Evolutionary conservation across 768 basidiomycete species (phyloP).

Genomic region (Boletus vinaceobasis): DNA sequence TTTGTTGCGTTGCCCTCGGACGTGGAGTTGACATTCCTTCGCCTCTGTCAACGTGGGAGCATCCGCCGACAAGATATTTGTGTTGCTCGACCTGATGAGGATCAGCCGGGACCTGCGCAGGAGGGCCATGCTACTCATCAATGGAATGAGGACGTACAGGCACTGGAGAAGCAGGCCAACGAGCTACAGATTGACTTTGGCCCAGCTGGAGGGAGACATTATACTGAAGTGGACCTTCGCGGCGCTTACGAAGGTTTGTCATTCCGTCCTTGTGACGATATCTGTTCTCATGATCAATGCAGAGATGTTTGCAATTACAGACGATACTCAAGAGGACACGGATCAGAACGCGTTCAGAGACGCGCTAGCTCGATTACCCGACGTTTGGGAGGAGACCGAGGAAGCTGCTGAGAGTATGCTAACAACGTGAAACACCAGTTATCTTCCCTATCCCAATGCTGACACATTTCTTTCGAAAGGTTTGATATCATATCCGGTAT

Average conservation of each 20-base stretch:
- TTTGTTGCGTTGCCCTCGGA: constrained; percentile 30
- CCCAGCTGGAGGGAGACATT: constrained; percentile 44
- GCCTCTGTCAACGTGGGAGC: constrained; percentile 46
- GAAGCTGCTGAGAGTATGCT: constrained; percentile 50
- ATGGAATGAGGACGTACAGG: constrained; percentile 41
- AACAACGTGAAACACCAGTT: constrained; percentile 48
- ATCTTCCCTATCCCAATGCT: not conserved
- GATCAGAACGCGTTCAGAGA: constrained; percentile 43
- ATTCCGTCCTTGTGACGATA: not conserved
- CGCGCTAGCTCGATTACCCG: constrained; percentile 50
- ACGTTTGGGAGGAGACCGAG: constrained; percentile 54
- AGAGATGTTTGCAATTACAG: constrained; percentile 41
- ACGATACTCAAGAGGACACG: constrained; percentile 28
- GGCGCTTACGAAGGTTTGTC: constrained; percentile 54
- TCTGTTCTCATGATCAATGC: constrained; percentile 14
- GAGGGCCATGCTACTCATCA: constrained; percentile 18
- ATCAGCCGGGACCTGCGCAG: constrained; percentile 1
- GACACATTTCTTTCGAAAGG: constrained; percentile 33
- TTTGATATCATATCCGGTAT: constrained; percentile 60
- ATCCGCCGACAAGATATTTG: constrained; percentile 43
- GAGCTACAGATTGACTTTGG: constrained; percentile 38
- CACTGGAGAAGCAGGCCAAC: constrained; percentile 30
- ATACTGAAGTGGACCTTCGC: constrained; percentile 46
- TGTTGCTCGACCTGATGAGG: constrained; percentile 10
- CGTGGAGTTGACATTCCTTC: constrained; percentile 38